phyloP scores from a whole-genome alignment of 495 filamentous ascomycete genomes.

The Penicillium argentinense region DNA sequence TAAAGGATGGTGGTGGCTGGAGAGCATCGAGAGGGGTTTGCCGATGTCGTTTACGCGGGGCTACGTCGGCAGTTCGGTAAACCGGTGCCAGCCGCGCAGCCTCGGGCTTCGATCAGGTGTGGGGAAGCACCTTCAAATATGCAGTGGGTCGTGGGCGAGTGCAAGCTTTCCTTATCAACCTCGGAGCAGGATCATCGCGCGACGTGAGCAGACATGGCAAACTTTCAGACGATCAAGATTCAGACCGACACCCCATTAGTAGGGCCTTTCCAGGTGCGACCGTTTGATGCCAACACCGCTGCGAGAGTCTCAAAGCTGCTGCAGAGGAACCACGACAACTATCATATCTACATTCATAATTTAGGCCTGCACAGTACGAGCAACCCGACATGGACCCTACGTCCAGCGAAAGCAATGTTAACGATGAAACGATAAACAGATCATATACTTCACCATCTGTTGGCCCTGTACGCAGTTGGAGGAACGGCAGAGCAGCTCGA shows the following conservation, averaged over 20 bases:
- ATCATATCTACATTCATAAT: conserved; percentile 22
- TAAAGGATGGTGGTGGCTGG: no score
- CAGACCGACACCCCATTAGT: neutral
- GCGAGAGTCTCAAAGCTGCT: conserved; percentile 11
- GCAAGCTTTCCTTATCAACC: no score
- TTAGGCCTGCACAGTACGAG: conserved; percentile 18
- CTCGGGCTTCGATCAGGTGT: no score
- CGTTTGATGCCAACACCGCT: no score
- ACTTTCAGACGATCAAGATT: conserved; percentile 1
- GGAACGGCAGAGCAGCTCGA: conserved; percentile 24
- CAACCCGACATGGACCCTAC: no score
- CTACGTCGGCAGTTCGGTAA: conserved; percentile 5
- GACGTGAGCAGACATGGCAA: conserved; percentile 1
- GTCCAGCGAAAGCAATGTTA: no score
- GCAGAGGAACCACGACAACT: conserved; percentile 18
- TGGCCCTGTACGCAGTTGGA: conserved; percentile 30
- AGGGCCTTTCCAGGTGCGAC: conserved; percentile 2
- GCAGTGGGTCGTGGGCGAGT: no score
- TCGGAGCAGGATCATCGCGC: no score
- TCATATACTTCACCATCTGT: conserved; percentile 36
- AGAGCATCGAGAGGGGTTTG: neutral
- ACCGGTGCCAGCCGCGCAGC: no score
- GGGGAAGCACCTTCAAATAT: no score
- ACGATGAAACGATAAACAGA: no score
- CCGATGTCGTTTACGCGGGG: neutral